A percentile compares a stretch with the other conserved stretches of the same genome.
Conservation (phyloP, 495 filamentous ascomycete species). For the Physcia stellaris region DNA sequence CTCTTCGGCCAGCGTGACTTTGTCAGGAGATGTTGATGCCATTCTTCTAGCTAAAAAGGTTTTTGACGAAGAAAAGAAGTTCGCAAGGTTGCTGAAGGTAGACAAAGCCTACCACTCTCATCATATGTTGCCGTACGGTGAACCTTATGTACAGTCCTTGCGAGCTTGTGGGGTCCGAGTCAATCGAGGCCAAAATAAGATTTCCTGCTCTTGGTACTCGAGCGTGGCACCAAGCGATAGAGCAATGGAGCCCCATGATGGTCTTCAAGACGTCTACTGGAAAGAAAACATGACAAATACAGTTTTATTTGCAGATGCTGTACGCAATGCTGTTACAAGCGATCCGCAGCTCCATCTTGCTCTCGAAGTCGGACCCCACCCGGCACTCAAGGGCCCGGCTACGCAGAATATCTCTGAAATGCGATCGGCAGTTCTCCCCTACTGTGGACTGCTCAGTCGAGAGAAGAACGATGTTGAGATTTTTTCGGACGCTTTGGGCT, state of each 20-base stretch:
- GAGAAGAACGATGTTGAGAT: conserved; percentile 23
- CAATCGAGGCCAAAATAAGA: conserved; percentile 1
- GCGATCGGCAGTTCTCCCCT: conserved; percentile 18
- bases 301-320: conserved; percentile 38
- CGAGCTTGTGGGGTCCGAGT: conserved; percentile 16
- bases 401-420: conserved; percentile 24
- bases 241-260: background rate
- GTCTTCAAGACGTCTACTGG: conserved; percentile 32
- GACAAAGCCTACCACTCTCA: conserved; percentile 25
- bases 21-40: conserved; percentile 23
- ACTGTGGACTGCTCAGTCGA: conserved; percentile 26
- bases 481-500: conserved; percentile 34
- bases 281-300: conserved; percentile 36
- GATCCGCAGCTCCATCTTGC: conserved; percentile 24
- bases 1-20: conserved; percentile 20
- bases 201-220: conserved; percentile 6
- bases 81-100: conserved; percentile 28
- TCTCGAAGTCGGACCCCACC: conserved; percentile 45
- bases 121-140: conserved; percentile 20
- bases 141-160: conserved; percentile 11
- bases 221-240: background rate
- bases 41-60: conserved; percentile 22
- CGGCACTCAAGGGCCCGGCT: conserved; percentile 36
- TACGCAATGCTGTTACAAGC: conserved; percentile 19
- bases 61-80: conserved; percentile 27